Base-by-base conservation (phyloP, 345 rosid species). In the Eucalyptus rudis region DNA sequence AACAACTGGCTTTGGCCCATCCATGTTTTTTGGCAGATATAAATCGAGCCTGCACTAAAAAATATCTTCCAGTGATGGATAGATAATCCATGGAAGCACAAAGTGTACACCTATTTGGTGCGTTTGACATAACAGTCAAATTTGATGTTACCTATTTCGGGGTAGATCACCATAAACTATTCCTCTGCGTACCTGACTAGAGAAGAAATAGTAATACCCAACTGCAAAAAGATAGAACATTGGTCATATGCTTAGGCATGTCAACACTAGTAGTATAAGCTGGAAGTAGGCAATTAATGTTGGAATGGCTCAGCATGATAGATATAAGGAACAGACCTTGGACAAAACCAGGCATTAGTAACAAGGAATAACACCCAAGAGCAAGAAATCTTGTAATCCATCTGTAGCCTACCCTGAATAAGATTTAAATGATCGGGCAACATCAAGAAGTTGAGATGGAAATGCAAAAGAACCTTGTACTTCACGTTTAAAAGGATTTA, bases 341-440 rank as follows among this genome's bases (percentile, higher is more conserved):
- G 92, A 98, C 93, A 89, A 98, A 98, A 90, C 99, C 99, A 19
- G 99, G 99, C 94, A 97, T 91, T 58, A 97, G 99, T 86, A 97
- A 89, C 81, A 96, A 88, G 33, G 98, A 92, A 91, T 97, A 98
- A 91, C 94, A 97, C 25, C 98, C 98, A 92, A 98, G 99, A 86
- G 99, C 99, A 88, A 96, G 90, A 90, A 97, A 98, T 91, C 97
- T 93, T 91, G 94, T 44, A 90, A 98, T 94, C 98, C 98, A 97
- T 95, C 95, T 94, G 94, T 95, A 98, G 89, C 99, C 99, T 95
- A 98, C 97, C 98, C 98, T 98, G 98, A 92, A 94, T 85, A 87
- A 94, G 68, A 92, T 84, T 86, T 87, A 89, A 91, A 90, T 68
- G 94, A 93, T 95, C 89, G 94, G 91, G 88, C 88, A 91, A 89